Percentiles rank a stretch among this genome's conserved stretches.
phyloP scores from a whole-genome alignment of 1,284 basidiomycete genomes.

The Ustilago lituana region DNA sequence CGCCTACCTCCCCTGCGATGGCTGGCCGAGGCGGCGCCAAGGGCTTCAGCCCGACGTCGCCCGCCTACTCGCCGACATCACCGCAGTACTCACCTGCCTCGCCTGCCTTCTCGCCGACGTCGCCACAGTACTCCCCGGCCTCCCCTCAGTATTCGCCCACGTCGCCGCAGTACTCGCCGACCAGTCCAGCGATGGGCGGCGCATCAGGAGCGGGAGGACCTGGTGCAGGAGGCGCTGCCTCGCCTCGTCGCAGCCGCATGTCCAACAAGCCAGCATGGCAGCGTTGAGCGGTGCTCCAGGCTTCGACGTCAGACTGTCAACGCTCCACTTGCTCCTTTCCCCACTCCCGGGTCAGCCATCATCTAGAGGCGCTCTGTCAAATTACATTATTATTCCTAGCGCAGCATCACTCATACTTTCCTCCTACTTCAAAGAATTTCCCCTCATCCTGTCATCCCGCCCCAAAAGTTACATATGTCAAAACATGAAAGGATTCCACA shows the following conservation, averaged over 20 bases:
- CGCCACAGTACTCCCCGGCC: constrained; percentile 69
- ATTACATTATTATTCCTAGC: constrained; percentile 1
- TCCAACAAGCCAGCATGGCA: constrained; percentile 61
- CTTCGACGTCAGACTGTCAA: no score
- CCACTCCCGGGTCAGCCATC: no score
- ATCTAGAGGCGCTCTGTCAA: no score
- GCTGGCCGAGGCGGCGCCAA: constrained; percentile 42
- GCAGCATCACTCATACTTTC: constrained; percentile 13
- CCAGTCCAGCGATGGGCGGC: constrained; percentile 53
- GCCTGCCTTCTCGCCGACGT: constrained; percentile 82
- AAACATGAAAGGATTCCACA: constrained; percentile 16
- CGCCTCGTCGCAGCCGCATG: constrained; percentile 60
- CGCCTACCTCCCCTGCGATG: constrained; percentile 47
- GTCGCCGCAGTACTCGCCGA: constrained; percentile 60
- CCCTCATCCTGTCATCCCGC: not conserved
- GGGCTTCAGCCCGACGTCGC: constrained; percentile 52
- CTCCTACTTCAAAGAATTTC: not conserved
- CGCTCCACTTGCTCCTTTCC: no score
- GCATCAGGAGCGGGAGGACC: constrained; percentile 17
- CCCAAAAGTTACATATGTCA: constrained; percentile 12
- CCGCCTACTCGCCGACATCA: constrained; percentile 62
- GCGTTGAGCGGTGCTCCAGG: constrained; percentile 24
- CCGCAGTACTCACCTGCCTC: constrained; percentile 62
- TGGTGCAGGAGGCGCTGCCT: constrained; percentile 50
- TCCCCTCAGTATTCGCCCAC: constrained; percentile 65